Evolutionary conservation across 1,284 basidiomycete genomes (phyloP), one percentile per base, ranked within the genome.

Genomic region (Vanrija humicola): DNA sequence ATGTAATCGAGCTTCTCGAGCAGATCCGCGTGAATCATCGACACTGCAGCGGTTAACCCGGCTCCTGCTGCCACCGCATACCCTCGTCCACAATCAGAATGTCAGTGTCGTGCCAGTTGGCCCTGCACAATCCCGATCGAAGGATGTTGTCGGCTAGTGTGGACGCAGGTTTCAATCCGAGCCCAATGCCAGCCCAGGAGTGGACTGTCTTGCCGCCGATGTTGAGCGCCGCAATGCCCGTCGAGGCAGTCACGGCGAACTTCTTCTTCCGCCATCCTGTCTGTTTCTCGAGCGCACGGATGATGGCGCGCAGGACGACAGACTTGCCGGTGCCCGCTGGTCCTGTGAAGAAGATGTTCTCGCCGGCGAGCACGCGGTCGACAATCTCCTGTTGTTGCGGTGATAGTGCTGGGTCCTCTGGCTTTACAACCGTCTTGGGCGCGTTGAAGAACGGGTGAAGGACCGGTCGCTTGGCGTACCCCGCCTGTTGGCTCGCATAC

Each of bases 251-350:
- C 47, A 95, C 82, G 4, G 85, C 90, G 3, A 94, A 34, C 34
- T 34, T 34, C 34, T 34, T 34, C 34, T 14, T 34, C 34, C 34
- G 34, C 34, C 64, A 59, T 39, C 50, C 18, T 43, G 43, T 56
- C 12, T 28, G 43, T 28, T 47, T 73, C 73, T 64, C 73, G 74
- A 64, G 88, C 69, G 39, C 79, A 45, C 75, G 78, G 64, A 95
- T 92, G 58, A 95, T 91, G 63, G 89, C 87, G 10, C 89, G 82
- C 16, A 96, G 79, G 5, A 95, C 77, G 7, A 95, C 88, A 0
- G 91, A 94, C 74, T 96, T 96, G 46, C 92, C 92, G 1, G 93
- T 95, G 86, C 90, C 91, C 55, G 91, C 94, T 75, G 90, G 93
- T n/a, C 94, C 94, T 1, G 94, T 97, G 74, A 96, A 97, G 68